Conservation (phyloP, 2,329 filamentous ascomycete species). For the Ophiostoma populinum region DNA sequence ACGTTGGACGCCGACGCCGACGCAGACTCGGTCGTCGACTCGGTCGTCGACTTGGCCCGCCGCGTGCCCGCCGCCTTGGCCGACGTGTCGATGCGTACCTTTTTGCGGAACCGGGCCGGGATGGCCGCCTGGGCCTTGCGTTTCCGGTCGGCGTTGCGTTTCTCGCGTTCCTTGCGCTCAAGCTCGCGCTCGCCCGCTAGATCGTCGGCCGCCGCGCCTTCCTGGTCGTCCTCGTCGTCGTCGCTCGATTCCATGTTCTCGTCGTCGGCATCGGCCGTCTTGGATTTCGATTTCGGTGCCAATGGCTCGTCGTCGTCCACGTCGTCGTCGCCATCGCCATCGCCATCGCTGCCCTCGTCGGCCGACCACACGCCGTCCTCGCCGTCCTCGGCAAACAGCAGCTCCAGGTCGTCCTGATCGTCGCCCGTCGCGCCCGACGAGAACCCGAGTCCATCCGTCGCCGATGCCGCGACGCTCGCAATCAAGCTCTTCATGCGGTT, state of each 20-base stretch:
- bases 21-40: slow-evolving; percentile 14
- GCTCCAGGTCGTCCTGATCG: slow-evolving; percentile 46
- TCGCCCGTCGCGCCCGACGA: slow-evolving; percentile 3
- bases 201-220: slow-evolving; percentile 37
- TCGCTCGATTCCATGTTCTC: slow-evolving; percentile 75
- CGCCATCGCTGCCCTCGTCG: slow-evolving; percentile 48
- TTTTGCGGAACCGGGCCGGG: slow-evolving; percentile 54
- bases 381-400: slow-evolving; percentile 60
- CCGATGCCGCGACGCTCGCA: slow-evolving; percentile 43
- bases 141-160: slow-evolving; percentile 52
- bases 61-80: slow-evolving; percentile 15
- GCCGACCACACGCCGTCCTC: slow-evolving; percentile 55
- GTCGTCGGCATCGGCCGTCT: slow-evolving; percentile 50
- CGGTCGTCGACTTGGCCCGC: background rate
- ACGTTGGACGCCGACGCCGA: slow-evolving; percentile 13
- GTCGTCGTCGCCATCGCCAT: slow-evolving; percentile 69
- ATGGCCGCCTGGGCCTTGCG: slow-evolving; percentile 64
- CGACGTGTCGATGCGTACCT: slow-evolving; percentile 47
- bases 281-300: background rate
- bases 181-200: slow-evolving; percentile 78
- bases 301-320: slow-evolving; percentile 39
- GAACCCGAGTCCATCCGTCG: background rate
- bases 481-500: slow-evolving; percentile 68
- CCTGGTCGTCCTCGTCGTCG: slow-evolving; percentile 59
- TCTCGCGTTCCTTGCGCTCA: slow-evolving; percentile 55